Evolutionary conservation across 352 stramenopile species (phyloP).

Genomic region (Phytopythium helicoides): DNA sequence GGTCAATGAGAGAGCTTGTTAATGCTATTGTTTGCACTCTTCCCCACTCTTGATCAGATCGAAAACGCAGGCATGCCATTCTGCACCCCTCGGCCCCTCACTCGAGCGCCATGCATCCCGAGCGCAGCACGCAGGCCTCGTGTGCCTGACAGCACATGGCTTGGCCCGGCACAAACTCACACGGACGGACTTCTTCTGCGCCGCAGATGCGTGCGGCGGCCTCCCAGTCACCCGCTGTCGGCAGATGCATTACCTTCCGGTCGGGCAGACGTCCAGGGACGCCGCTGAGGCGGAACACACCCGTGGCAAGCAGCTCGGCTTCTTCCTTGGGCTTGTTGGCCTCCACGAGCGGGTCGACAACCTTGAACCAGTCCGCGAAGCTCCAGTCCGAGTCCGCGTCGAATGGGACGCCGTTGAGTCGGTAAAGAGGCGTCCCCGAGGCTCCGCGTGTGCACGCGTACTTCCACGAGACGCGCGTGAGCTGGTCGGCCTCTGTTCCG

Average conservation of each 20-base stretch:
- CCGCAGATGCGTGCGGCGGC: constrained; percentile 8
- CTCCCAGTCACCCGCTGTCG: constrained; percentile 24
- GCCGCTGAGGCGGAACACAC: constrained; percentile 38
- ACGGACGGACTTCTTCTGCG: constrained; percentile 41
- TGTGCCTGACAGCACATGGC: constrained; percentile 74
- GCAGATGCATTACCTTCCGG: constrained; percentile 54
- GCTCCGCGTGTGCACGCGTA: constrained; percentile 75
- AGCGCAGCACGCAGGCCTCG: constrained; percentile 65
- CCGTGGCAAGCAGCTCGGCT: constrained; percentile 27
- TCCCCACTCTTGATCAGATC: no score
- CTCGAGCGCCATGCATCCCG: constrained; percentile 39
- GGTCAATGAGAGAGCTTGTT: no score
- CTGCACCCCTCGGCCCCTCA: constrained; percentile 8
- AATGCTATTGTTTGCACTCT: no score
- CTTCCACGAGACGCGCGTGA: constrained; percentile 69
- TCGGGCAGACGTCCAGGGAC: constrained; percentile 40
- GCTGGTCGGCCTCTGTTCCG: constrained; percentile 62
- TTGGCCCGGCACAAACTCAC: constrained; percentile 57
- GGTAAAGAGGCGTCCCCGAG: constrained; percentile 77
- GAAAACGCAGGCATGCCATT: no score
- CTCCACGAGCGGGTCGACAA: constrained; percentile 40
- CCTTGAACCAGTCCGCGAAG: constrained; percentile 59
- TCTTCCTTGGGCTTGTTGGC: constrained; percentile 31
- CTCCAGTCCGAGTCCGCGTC: constrained; percentile 66
- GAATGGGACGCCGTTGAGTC: constrained; percentile 74